Evolutionary conservation across 345 rosid species (phyloP).

Genomic region (Barbarea vulgaris): DNA sequence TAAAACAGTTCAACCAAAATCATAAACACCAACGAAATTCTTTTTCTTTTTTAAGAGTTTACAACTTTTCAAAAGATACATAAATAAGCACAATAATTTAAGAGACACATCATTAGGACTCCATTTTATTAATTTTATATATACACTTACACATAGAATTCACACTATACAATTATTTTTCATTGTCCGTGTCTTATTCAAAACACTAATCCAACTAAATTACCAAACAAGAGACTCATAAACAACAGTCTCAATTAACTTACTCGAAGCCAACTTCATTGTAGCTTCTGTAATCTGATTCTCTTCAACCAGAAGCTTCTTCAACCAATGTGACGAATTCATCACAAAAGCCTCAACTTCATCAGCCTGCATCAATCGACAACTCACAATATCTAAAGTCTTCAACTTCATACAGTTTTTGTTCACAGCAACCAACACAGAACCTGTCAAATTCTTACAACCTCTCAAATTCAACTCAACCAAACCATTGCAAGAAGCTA

Average conservation of each 20-base stretch:
- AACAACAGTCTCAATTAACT: constrained; percentile 49
- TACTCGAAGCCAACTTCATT: constrained; percentile 45
- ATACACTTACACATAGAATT: not conserved
- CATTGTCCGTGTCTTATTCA: not conserved
- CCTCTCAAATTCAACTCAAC: constrained; percentile 68
- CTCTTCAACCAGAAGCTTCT: constrained; percentile 60
- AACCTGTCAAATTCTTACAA: constrained; percentile 55
- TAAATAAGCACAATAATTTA: not conserved
- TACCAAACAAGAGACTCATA: constrained; percentile 13
- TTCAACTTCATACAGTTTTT: constrained; percentile 59
- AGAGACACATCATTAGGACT: not conserved
- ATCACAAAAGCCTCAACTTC: constrained; percentile 58
- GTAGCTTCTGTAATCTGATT: constrained; percentile 57
- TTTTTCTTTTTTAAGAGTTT: not conserved
- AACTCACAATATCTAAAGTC: constrained; percentile 55
- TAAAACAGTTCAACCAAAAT: not conserved
- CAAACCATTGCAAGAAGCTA: constrained; percentile 61
- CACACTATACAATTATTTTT: not conserved
- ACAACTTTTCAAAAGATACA: not conserved
- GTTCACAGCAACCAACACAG: constrained; percentile 47
- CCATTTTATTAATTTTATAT: constrained; percentile 12
- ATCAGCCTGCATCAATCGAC: constrained; percentile 47
- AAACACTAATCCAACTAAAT: constrained; percentile 15
- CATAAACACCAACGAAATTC: not conserved
- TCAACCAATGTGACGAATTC: constrained; percentile 51